phyloP scores from a whole-genome alignment of 148 eudicot species.

The Cornus kousa region DNA sequence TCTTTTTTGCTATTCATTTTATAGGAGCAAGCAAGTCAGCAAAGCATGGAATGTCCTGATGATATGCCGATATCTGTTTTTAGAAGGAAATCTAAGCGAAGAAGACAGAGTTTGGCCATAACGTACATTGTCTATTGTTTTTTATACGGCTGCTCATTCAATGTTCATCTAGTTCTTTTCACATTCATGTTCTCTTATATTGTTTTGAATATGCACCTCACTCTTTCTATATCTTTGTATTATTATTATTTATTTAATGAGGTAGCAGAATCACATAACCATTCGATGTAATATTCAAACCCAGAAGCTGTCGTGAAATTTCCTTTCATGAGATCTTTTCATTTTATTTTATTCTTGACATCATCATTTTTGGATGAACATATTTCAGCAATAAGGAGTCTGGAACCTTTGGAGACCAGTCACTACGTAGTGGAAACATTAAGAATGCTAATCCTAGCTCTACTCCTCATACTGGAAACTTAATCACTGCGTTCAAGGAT shows the following conservation, averaged over 20 bases:
- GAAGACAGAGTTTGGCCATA: slow-evolving; percentile 31
- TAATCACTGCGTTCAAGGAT: slow-evolving; percentile 15
- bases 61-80: slow-evolving; percentile 19
- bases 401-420: slow-evolving; percentile 4
- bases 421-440: slow-evolving; percentile 7
- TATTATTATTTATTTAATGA: neutral
- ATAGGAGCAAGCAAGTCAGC: slow-evolving; percentile 42
- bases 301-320: neutral
- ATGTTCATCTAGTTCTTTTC: neutral
- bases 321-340: neutral
- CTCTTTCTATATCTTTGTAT: neutral
- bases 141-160: neutral
- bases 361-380: neutral
- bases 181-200: neutral
- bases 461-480: neutral
- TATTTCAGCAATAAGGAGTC: slow-evolving; percentile 28
- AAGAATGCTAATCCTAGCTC: slow-evolving; percentile 21
- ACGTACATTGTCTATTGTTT: slow-evolving; percentile 15
- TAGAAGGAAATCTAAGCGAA: slow-evolving; percentile 40
- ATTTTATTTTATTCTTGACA: neutral
- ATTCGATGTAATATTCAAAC: neutral
- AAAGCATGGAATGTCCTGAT: slow-evolving; percentile 23
- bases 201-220: neutral
- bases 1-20: neutral
- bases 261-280: neutral